Evolutionary conservation across 2,329 filamentous ascomycete species (phyloP).

Genomic region (Hawksworthiomyces lignivorus): DNA sequence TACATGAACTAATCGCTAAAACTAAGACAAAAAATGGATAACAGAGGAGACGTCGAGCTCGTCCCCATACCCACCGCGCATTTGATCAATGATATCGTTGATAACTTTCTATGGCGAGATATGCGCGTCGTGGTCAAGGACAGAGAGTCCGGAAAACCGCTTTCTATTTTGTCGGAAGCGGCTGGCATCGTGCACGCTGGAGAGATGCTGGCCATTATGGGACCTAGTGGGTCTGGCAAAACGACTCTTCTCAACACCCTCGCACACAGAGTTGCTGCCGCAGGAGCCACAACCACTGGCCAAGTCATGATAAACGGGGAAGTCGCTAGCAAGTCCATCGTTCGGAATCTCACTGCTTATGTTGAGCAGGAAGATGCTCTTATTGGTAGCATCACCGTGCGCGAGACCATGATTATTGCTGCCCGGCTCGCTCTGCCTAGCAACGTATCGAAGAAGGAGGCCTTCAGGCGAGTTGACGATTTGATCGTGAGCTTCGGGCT

Average conservation of each 20-base stretch:
- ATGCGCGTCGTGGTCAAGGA: conserved; percentile 68
- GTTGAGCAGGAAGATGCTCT: conserved; percentile 86
- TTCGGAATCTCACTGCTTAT: conserved; percentile 63
- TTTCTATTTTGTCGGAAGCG: conserved; percentile 55
- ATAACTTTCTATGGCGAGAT: conserved; percentile 57
- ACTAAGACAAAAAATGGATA: too few species aligned
- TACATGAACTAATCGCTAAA: too few species aligned
- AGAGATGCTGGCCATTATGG: conserved; percentile 74
- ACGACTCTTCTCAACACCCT: conserved; percentile 78
- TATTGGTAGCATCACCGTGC: conserved; percentile 71
- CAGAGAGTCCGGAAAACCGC: conserved; percentile 55
- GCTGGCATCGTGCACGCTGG: conserved; percentile 59
- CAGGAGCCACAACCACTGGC: conserved; percentile 38
- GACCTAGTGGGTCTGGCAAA: conserved; percentile 66
- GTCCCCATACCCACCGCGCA: conserved; percentile 34
- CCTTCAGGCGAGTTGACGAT: conserved; percentile 53
- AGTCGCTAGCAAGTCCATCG: conserved; percentile 41
- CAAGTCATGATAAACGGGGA: conserved; percentile 56
- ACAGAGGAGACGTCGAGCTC: conserved; percentile 27
- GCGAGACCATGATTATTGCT: conserved; percentile 72
- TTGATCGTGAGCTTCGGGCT: conserved; percentile 70
- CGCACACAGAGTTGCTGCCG: conserved; percentile 47
- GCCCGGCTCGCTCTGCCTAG: conserved; percentile 54
- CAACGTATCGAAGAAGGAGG: conserved; percentile 42
- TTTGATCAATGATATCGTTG: conserved; percentile 55